Conservation (phyloP, 495 filamentous ascomycete genomes). For the Aspergillus ostianus region DNA sequence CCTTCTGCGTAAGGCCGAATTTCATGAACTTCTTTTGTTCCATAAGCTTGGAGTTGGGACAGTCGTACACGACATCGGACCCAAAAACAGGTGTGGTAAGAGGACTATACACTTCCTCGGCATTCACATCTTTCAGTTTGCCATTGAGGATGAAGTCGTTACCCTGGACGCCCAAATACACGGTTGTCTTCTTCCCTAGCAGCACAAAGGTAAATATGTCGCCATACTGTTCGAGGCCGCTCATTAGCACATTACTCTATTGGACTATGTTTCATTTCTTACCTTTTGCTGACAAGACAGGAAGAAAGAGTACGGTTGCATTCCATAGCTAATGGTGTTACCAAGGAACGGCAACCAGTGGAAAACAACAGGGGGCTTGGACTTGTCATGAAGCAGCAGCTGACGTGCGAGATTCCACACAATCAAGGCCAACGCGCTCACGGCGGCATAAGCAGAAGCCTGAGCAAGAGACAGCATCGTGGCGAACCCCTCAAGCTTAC, state of each 20-base stretch:
- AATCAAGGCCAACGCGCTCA: constrained; percentile 45
- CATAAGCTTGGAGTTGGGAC: constrained; percentile 81
- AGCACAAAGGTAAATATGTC: constrained; percentile 80
- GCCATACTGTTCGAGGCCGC: constrained; percentile 55
- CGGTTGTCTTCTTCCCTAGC: constrained; percentile 72
- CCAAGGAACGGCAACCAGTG: constrained; percentile 81
- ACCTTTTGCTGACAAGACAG: constrained; percentile 68
- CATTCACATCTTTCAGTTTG: constrained; percentile 75
- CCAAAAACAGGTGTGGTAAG: constrained; percentile 86
- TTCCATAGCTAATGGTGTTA: constrained; percentile 77
- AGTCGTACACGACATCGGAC: constrained; percentile 83
- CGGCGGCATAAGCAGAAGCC: constrained; percentile 23
- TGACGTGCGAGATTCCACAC: constrained; percentile 67
- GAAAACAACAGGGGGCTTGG: constrained; percentile 78
- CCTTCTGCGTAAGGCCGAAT: constrained; percentile 72
- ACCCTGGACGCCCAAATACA: constrained; percentile 71
- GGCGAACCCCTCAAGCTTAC: neutral
- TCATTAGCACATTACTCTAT: constrained; percentile 3
- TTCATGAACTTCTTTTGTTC: constrained; percentile 91
- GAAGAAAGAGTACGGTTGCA: constrained; percentile 81
- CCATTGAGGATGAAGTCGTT: constrained; percentile 88
- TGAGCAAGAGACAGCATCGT: constrained; percentile 20
- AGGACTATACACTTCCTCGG: constrained; percentile 78
- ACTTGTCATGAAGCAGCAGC: constrained; percentile 65
- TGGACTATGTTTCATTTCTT: constrained; percentile 7